Conservation (phyloP, 2,329 filamentous ascomycete species). For the Sphaceloma murrayae region DNA sequence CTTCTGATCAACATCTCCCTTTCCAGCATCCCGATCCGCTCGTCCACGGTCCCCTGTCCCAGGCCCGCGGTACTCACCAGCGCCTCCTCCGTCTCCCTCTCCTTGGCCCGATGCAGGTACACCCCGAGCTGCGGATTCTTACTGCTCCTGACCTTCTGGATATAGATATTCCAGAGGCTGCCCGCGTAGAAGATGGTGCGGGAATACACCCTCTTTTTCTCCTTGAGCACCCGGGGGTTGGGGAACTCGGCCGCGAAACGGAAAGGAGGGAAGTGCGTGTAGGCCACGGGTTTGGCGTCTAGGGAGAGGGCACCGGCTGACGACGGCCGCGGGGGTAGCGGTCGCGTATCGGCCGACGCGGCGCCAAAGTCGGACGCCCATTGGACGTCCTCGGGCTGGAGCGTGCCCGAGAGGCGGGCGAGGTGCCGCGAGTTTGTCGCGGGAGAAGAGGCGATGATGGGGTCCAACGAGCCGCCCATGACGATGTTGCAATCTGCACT, state of each 20-base stretch:
- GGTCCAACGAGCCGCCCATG: conserved; percentile 45
- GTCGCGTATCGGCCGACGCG: conserved; percentile 32
- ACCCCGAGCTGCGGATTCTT: conserved; percentile 50
- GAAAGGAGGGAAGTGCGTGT: conserved; percentile 49
- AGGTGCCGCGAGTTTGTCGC: conserved; percentile 36
- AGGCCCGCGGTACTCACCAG: conserved; percentile 31
- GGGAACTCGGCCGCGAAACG: conserved; percentile 51
- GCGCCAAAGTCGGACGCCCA: conserved; percentile 48
- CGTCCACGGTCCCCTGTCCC: conserved; percentile 40
- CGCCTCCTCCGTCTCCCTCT: conserved; percentile 42
- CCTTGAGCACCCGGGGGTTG: conserved; percentile 46
- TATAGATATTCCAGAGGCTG: conserved; percentile 53
- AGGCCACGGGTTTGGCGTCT: conserved; percentile 33
- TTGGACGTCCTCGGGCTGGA: conserved; percentile 46
- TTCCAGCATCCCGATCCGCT: conserved; percentile 46
- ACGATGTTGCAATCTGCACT: conserved; percentile 47
- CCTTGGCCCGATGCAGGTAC: conserved; percentile 50
- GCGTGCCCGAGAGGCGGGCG: conserved; percentile 40
- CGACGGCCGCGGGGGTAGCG: conserved; percentile 14
- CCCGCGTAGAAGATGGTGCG: conserved; percentile 52
- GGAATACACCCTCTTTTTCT: conserved; percentile 50
- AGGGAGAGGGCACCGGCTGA: conserved; percentile 23
- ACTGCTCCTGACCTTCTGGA: conserved; percentile 47
- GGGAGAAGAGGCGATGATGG: conserved; percentile 39
- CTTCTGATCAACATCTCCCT: conserved; percentile 43